Conservation (phyloP, 2,329 filamentous ascomycete genomes). For the Sporothrix curviconia region DNA sequence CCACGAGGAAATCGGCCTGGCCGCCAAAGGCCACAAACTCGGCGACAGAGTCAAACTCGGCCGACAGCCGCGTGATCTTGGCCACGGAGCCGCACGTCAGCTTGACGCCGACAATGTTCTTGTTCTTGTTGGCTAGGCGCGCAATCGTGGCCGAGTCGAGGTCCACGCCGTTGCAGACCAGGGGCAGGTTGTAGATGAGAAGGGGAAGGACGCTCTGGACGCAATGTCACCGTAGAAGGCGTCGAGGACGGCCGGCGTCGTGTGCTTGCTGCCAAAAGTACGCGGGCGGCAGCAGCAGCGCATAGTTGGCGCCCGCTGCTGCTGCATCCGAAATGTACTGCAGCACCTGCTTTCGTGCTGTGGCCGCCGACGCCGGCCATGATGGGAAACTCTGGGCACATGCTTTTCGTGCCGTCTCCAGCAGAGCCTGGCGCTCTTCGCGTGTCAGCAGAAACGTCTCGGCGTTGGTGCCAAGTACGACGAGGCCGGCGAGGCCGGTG, state of each 20-base stretch:
- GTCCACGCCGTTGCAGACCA: constrained; percentile 61
- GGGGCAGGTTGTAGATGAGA: constrained; percentile 63
- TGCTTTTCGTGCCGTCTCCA: constrained; percentile 46
- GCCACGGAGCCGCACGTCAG: constrained; percentile 64
- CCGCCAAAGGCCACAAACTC: constrained; percentile 64
- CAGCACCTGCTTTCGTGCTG: constrained; percentile 56
- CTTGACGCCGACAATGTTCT: constrained; percentile 21
- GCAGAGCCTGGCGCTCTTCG: constrained; percentile 35
- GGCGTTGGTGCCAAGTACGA: constrained; percentile 30
- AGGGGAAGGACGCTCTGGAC: constrained; percentile 46
- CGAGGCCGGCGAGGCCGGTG: constrained; percentile 26
- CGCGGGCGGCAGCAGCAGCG: constrained; percentile 53
- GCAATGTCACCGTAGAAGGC: constrained; percentile 55
- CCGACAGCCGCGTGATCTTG: constrained; percentile 57
- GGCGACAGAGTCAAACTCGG: constrained; percentile 42
- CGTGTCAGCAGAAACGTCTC: constrained; percentile 30
- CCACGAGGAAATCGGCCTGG: constrained; percentile 65
- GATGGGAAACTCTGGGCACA: constrained; percentile 47
- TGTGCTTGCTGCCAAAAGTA: constrained; percentile 58
- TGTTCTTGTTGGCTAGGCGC: constrained; percentile 35
- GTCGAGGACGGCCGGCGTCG: constrained; percentile 49
- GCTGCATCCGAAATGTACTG: constrained; percentile 53
- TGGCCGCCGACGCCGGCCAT: constrained; percentile 60
- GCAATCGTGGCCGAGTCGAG: constrained; percentile 58
- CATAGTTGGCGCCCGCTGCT: constrained; percentile 55